These are phyloP conservation scores for Tagetes patula DNA, from an alignment of 129 eudicot species.

Conservation along the genomic window DNA sequence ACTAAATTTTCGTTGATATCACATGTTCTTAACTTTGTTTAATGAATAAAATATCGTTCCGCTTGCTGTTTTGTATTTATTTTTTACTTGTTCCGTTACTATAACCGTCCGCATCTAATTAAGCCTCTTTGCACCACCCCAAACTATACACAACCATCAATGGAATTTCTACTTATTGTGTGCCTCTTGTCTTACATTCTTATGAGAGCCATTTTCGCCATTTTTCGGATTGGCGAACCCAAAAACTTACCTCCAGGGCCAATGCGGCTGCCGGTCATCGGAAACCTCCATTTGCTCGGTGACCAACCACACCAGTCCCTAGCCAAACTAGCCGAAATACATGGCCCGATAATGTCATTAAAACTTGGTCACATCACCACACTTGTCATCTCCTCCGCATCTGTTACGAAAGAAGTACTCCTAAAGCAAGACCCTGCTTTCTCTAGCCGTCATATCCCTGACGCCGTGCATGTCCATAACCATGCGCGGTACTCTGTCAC, in stretches of 20 bases:
- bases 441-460: conserved; percentile 45
- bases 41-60: no score
- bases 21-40: no score
- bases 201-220: background rate
- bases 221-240: conserved; percentile 15
- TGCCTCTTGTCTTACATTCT: background rate
- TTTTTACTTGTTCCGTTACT: no score
- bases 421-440: conserved; percentile 59
- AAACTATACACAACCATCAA: no score
- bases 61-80: no score
- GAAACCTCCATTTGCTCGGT: conserved; percentile 46
- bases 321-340: conserved; percentile 35
- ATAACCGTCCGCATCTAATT: no score
- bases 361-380: conserved; percentile 44
- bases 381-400: conserved; percentile 57
- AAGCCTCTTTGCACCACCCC: no score
- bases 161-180: no score
- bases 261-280: conserved; percentile 36
- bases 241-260: conserved; percentile 49
- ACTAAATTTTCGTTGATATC: no score
- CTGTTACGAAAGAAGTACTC: conserved; percentile 55
- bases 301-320: conserved; percentile 41
- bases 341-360: conserved; percentile 47
- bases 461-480: conserved; percentile 50
- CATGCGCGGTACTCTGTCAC: conserved; percentile 39